Evolutionary conservation across 148 eudicot genomes (phyloP).

Genomic region (Selenicereus undatus): DNA sequence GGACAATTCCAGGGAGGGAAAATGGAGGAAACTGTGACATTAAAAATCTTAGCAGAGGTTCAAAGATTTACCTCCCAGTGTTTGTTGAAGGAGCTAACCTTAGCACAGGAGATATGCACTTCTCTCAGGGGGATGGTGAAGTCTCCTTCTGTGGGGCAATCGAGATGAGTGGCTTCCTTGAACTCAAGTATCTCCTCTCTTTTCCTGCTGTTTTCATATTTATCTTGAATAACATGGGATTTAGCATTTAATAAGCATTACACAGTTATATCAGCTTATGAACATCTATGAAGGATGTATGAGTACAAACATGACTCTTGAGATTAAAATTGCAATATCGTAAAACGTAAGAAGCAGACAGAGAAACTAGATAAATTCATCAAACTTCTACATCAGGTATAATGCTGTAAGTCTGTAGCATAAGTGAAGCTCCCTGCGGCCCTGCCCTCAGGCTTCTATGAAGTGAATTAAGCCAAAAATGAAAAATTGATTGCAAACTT

Average conservation of each 20-base stretch:
- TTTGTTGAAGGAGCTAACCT: constrained; percentile 93
- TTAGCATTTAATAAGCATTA: background rate
- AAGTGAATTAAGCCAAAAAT: too few relatives aligned
- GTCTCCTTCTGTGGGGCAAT: constrained; percentile 93
- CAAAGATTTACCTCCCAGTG: constrained; percentile 91
- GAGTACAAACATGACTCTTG: background rate
- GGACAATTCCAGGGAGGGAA: constrained; percentile 95
- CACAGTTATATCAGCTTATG: background rate
- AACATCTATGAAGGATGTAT: background rate
- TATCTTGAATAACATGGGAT: background rate
- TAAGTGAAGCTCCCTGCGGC: too few relatives aligned
- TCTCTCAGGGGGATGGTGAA: constrained; percentile 97
- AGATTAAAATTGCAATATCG: background rate
- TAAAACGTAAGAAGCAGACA: too few relatives aligned
- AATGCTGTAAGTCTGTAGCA: too few relatives aligned
- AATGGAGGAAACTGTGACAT: constrained; percentile 98
- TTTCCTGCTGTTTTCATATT: constrained; percentile 4
- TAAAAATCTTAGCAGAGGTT: constrained; percentile 89
- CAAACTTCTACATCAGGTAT: too few relatives aligned
- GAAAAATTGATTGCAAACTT: too few relatives aligned
- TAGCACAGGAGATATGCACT: constrained; percentile 98
- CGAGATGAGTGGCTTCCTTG: constrained; percentile 97
- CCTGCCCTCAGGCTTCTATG: too few relatives aligned
- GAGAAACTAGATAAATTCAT: too few relatives aligned
- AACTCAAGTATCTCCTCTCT: constrained; percentile 67